Conservation (phyloP, 192 early-diverging fungal species). For the Phlyctochytrium bullatum region DNA sequence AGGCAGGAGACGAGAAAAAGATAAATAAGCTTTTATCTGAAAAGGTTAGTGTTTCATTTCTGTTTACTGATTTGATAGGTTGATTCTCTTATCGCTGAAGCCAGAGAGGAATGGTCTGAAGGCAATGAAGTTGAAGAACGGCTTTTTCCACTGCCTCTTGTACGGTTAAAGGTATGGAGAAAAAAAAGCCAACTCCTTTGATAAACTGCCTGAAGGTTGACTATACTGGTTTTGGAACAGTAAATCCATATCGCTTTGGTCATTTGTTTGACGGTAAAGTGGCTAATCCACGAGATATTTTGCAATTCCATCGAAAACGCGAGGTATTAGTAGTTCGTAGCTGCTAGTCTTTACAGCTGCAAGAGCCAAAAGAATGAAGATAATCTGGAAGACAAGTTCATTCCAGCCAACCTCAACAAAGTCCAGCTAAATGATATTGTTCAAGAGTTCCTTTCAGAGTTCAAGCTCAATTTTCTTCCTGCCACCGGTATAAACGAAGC, state of each 20-base stretch:
- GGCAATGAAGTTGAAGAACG: constrained; percentile 28
- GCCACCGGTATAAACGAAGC: constrained; percentile 76
- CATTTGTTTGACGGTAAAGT: constrained; percentile 73
- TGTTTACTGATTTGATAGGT: constrained; percentile 34
- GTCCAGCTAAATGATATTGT: constrained; percentile 76
- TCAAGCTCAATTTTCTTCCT: constrained; percentile 68
- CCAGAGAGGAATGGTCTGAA: constrained; percentile 56
- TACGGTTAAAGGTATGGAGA: constrained; percentile 56
- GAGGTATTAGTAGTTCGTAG: too few species aligned
- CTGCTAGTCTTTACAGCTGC: too few species aligned
- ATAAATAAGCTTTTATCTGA: constrained; percentile 53
- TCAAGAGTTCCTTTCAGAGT: constrained; percentile 63
- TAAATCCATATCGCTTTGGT: constrained; percentile 86
- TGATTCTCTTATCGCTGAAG: constrained; percentile 62
- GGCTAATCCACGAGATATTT: constrained; percentile 85
- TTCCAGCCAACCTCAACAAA: constrained; percentile 67
- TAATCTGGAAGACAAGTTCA: constrained; percentile 31
- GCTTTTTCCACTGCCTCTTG: constrained; percentile 64
- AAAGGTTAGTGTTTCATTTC: constrained; percentile 32
- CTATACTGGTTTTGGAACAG: constrained; percentile 77
- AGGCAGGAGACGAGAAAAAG: constrained; percentile 51
- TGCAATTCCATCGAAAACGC: constrained; percentile 73
- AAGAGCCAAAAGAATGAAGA: too few species aligned
- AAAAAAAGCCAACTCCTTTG: background rate
- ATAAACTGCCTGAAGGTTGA: constrained; percentile 59